Evolutionary conservation across 1,284 basidiomycete species (phyloP).

Genomic region (Anthracocystis panici-leucophaei): DNA sequence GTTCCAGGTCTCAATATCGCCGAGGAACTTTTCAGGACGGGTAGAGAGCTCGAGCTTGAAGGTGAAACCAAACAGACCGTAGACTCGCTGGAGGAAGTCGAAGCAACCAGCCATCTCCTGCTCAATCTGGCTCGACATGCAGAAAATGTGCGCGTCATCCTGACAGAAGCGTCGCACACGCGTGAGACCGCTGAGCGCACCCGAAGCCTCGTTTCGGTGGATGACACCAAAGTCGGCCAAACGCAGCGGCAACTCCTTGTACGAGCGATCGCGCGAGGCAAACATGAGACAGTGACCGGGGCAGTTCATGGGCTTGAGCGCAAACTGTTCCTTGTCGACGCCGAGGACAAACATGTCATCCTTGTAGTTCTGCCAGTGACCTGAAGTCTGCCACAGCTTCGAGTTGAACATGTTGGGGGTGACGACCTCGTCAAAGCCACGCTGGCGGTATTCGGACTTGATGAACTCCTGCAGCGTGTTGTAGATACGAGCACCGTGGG

Average conservation of each 20-base stretch:
- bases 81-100: constrained; percentile 89
- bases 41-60: constrained; percentile 96
- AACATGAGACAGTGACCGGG: constrained; percentile 98
- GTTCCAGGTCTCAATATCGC: constrained; percentile 90
- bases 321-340: constrained; percentile 84
- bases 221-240: constrained; percentile 99
- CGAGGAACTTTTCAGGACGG: constrained; percentile 93
- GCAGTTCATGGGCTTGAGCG: constrained; percentile 96
- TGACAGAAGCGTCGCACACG: constrained; percentile 95
- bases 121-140: constrained; percentile 91
- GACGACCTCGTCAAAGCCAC: constrained; percentile 77
- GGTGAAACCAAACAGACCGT: constrained; percentile 96
- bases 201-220: constrained; percentile 96
- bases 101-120: constrained; percentile 88
- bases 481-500: constrained; percentile 96
- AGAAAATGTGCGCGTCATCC: constrained; percentile 97
- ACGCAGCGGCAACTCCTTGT: constrained; percentile 94
- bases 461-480: constrained; percentile 92
- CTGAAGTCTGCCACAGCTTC: constrained; percentile 98
- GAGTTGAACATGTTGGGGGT: constrained; percentile 97
- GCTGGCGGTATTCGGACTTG: constrained; percentile 72
- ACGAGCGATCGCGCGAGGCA: constrained; percentile 90
- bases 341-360: constrained; percentile 97
- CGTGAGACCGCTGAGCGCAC: constrained; percentile 91
- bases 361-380: constrained; percentile 89